Base-by-base conservation (phyloP, 768 basidiomycete species). In the Nidula microcarpa region DNA sequence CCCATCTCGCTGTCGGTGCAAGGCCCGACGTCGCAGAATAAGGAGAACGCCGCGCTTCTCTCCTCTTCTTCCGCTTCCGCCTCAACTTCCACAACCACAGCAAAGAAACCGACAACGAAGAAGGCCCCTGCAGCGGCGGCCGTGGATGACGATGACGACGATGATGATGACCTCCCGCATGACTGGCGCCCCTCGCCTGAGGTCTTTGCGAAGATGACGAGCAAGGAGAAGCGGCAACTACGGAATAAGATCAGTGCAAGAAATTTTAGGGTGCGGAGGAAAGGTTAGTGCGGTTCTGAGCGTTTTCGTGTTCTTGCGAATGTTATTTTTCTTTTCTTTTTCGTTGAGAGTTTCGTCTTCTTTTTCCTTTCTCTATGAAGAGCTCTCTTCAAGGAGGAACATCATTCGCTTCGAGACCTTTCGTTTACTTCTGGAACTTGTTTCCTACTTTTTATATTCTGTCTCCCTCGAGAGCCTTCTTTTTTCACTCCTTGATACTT, bases 161-260 rank as follows among this genome's bases (percentile, higher is more conserved):
- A 79, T 37, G 75, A 80, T 5, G 78, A 82, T 44, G 80, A 81
- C 23, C 67, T 85, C 4, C 77, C 85, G 13, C 87, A 87, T 33
- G 89, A 93, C 59, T 92, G 91, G 89, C 80, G 91, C 47, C 92
- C 91, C 6, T 80, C 84, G 3, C 88, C 94, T 0, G 96, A 97
- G 58, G 94, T 94, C 56, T 97, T 98, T 74, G 87, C 91, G 65
- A 98, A 93, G 69, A 89, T 99, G 82, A 84, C 85, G 5, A 88
- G 86, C 62, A 98, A 96, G 73, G 95, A 98, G 75, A 98, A 98
- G 71, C 75, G 97, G 7, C 96, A 98, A 68, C 74, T 98, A 43
- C 69, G 96, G 49, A 99, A 99, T 75, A 99, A 99, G 85, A 94
- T 98, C 60, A 89, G 86, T 58, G 96, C 96, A 0, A 75, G 95